Percentiles rank a stretch among this genome's conserved stretches.
Evolutionary conservation across 2,329 filamentous ascomycete genomes (phyloP).

Genomic region (Fonsecaea multimorphosa): DNA sequence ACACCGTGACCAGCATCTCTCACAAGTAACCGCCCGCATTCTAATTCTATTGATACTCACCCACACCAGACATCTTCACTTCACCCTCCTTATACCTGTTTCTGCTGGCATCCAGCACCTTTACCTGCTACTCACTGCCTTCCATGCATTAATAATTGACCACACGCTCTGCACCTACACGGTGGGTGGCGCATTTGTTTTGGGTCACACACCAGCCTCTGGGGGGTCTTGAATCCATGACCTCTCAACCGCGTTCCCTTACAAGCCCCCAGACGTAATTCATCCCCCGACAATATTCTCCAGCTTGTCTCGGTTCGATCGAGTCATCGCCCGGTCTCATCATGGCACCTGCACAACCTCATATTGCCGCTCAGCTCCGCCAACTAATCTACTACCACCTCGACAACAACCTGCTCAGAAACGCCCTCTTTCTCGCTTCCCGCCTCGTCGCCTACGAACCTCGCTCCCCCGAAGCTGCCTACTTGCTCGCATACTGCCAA

Average conservation of each 20-base stretch:
- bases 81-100: slow-evolving; percentile 4
- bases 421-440: slow-evolving; percentile 92
- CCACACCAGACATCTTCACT: slow-evolving; percentile 5
- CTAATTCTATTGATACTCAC: slow-evolving; percentile 22
- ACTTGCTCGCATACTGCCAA: slow-evolving; percentile 84
- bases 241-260: slow-evolving; percentile 20
- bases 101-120: slow-evolving; percentile 1
- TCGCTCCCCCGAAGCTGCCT: slow-evolving; percentile 77
- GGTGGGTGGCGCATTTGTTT: slow-evolving; percentile 30
- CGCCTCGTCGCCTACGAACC: slow-evolving; percentile 84
- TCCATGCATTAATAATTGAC: slow-evolving; percentile 25
- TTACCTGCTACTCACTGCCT: slow-evolving; percentile 2
- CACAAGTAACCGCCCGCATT: slow-evolving; percentile 20
- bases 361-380: slow-evolving; percentile 66
- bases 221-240: slow-evolving; percentile 19
- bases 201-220: slow-evolving; percentile 14
- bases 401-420: slow-evolving; percentile 87
- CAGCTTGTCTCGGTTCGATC: background rate
- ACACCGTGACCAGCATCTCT: slow-evolving; percentile 5
- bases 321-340: slow-evolving; percentile 10
- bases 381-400: slow-evolving; percentile 75
- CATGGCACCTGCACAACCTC: slow-evolving; percentile 62
- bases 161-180: slow-evolving; percentile 5
- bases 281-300: background rate
- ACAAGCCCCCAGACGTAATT: background rate